Base-by-base conservation (phyloP, 495 filamentous ascomycete species). In the Parmelia sp. region DNA sequence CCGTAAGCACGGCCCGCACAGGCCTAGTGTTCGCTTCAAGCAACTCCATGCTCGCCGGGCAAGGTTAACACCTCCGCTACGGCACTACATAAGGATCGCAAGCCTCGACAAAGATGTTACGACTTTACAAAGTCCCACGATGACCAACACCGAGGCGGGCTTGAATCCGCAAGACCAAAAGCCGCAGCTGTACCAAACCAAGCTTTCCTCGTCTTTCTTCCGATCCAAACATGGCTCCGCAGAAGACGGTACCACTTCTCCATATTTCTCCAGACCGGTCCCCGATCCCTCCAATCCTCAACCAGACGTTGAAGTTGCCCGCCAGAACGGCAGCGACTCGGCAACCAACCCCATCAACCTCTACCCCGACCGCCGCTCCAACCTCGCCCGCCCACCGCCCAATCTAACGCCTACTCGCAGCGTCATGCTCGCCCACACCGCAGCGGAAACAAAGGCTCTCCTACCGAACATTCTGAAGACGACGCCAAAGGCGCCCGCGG, bases 401-500 rank as follows among this genome's bases (percentile, higher is more conserved):
- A 35, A 51, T 7, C 63, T 62, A 36, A 60, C 21, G 19, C 47
- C 58, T 10, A 57, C 66, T 8, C 60, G 60, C 29, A 69, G 63
- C 57, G 40, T n/a, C 9, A 53, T 60, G 19, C 60, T 69, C 21
- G 63, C 67, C 25, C 64, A 61, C 3, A 60, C 63, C 17, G 65
- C 71, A n/a, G 62, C 57, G 47, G 71, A 72, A 35, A 73, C 72
- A 15, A 56, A 66, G 17, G 42, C 57, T 40, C 37, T 61, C 6
- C 55, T 73, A 3, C 65, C 70, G n/a, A 62, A 57, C 36, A 35
- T 77, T 3, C 45, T 77, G n/a, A 58, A 62, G 6, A 39, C 62
- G 21, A 64, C 60, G n/a, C 74, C 75, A 21, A 60, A 71, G 15
- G 71, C 70, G 31, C 70, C 69, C 42, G 45, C 66, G 19, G 65